Evolutionary conservation across 805 yeast genomes (phyloP), one percentile per base, ranked within the genome.

Genomic region (Pichia paraexigua): DNA sequence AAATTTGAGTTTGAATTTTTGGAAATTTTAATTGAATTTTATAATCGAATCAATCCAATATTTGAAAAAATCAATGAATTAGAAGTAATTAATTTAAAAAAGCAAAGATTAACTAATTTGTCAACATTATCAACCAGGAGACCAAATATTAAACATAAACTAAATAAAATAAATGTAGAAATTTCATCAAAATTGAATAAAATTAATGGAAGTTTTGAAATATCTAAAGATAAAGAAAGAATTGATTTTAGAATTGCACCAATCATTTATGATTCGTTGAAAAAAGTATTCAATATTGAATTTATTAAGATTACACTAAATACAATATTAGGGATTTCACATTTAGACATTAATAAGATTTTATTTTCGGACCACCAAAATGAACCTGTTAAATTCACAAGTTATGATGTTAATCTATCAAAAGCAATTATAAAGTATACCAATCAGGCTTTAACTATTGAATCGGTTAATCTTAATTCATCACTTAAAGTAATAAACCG

Each of bases 371-470:
- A 46, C 21, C 48, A 49, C 28, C 39, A 35, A 0, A 12, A 45
- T 3, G 30, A 25, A 3, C 47, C 50, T 12, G 47, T 37, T 3
- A 57, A 52, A 18, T 58, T 63, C 9, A 58, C 51, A 42, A 55
- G 61, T 5, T 65, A 53, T 54, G 68, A 64, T 49, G 51, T 54
- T 3, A 64, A 59, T 47, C 53, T 61, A 2, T 53, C 52, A 24
- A 50, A 53, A 42, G 52, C 49, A 18, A 21, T 47, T 22, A 27
- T 27, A 11, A 46, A 46, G 11, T 49, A 42, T 28, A 20, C 58
- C 2, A 46, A 41, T 6, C 44, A 50, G 18, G 49, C 52, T 1
- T 12, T 51, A 8, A 27, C 42, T 10, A 46, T 63, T 2, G 52
- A 55, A 2, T 28, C 62, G 2, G 32, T 60, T 6, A 44, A 50